These are phyloP conservation scores for Fraxinus ornus DNA, from an alignment of 305 asterid species.

Conservation along the genomic window DNA sequence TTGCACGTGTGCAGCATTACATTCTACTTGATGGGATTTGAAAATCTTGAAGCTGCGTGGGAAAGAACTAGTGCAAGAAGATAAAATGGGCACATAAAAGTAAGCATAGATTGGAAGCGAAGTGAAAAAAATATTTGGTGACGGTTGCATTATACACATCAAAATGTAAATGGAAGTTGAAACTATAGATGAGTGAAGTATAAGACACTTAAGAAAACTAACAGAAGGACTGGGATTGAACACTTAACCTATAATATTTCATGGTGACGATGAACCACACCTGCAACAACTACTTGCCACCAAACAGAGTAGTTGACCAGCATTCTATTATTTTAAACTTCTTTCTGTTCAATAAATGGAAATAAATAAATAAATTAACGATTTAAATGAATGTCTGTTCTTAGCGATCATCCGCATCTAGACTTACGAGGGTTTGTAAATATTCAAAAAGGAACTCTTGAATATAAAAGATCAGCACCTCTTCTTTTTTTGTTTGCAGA, in stretches of 20 bases:
- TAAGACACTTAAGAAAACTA: constrained; percentile 7
- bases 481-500: not conserved
- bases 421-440: constrained; percentile 10
- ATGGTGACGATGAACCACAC: constrained; percentile 31
- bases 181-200: constrained; percentile 18
- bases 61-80: constrained; percentile 28
- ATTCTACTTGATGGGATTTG: not conserved
- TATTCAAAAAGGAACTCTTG: constrained; percentile 10
- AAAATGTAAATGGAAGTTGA: constrained; percentile 12
- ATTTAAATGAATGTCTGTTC: not conserved
- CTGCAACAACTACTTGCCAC: constrained; percentile 46
- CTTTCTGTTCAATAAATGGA: not conserved
- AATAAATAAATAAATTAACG: not conserved
- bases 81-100: constrained; percentile 42
- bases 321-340: constrained; percentile 6
- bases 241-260: constrained; percentile 15
- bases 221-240: constrained; percentile 1
- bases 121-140: constrained; percentile 46
- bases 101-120: constrained; percentile 42
- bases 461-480: constrained; percentile 17
- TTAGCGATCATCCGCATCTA: constrained; percentile 13
- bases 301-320: constrained; percentile 32
- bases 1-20: constrained; percentile 1
- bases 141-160: constrained; percentile 21
- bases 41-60: constrained; percentile 28